These are phyloP conservation scores for Lentinus brumalis DNA, from an alignment of 768 basidiomycete species.

Conservation along the genomic window DNA sequence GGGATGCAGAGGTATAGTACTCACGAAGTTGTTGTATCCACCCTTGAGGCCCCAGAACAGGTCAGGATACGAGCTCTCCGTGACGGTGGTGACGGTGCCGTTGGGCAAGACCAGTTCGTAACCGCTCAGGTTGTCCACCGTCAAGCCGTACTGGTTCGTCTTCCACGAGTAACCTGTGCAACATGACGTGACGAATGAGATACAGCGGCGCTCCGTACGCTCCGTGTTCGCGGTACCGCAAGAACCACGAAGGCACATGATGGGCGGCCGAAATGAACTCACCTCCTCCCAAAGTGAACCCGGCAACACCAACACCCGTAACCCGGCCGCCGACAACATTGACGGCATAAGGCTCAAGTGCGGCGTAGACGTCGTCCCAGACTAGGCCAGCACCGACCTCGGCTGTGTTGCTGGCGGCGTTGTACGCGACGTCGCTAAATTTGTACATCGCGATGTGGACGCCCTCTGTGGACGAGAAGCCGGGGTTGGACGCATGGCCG, in stretches of 20 bases:
- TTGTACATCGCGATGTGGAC: conserved; percentile 37
- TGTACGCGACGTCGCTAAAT: conserved; percentile 30
- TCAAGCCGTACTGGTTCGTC: conserved; percentile 62
- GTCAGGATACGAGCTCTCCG: conserved; percentile 35
- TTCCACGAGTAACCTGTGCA: conserved; percentile 62
- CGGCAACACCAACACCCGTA: conserved; percentile 43
- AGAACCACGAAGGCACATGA: neutral
- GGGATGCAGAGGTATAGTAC: conserved; percentile 1
- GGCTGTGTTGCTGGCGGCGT: conserved; percentile 21
- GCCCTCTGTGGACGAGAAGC: conserved; percentile 39
- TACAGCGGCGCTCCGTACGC: neutral
- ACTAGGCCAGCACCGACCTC: conserved; percentile 45
- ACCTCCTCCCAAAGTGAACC: conserved; percentile 55
- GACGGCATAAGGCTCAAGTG: conserved; percentile 49
- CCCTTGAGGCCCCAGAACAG: conserved; percentile 56
- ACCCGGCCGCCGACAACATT: conserved; percentile 64
- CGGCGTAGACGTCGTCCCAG: conserved; percentile 69
- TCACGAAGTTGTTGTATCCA: conserved; percentile 62
- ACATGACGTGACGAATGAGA: neutral
- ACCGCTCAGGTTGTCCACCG: conserved; percentile 53
- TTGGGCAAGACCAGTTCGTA: conserved; percentile 61
- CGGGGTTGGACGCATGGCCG: conserved; percentile 36
- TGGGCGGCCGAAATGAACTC: conserved; percentile 2
- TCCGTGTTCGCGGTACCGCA: no score
- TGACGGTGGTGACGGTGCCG: conserved; percentile 43